Evolutionary conservation across 2,329 filamentous ascomycete genomes (phyloP).

Genomic region (Zymoseptoria pseudotritici): DNA sequence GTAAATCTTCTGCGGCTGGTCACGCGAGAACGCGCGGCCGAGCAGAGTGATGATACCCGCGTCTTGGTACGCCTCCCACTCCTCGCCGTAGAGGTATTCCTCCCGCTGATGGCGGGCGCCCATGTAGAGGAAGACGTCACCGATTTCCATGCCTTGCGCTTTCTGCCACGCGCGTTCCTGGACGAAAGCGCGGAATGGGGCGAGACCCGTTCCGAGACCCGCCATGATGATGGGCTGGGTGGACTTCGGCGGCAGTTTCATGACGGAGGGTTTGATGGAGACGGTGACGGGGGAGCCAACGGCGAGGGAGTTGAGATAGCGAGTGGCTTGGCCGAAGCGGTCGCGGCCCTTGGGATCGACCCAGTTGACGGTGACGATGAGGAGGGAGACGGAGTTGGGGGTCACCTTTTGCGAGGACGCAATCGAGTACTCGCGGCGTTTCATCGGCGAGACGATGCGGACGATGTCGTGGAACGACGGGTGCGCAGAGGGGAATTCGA

Average conservation of each 20-base stretch:
- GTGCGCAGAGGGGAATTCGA: slow-evolving; percentile 83
- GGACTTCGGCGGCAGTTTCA: slow-evolving; percentile 88
- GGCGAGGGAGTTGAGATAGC: slow-evolving; percentile 71
- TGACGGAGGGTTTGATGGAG: slow-evolving; percentile 94
- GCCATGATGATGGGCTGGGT: slow-evolving; percentile 97
- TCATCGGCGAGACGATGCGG: slow-evolving; percentile 81
- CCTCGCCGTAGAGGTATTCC: slow-evolving; percentile 97
- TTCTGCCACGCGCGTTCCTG: slow-evolving; percentile 98
- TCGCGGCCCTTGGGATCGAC: slow-evolving; percentile 79
- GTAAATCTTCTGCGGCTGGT: slow-evolving; percentile 98
- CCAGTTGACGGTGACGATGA: slow-evolving; percentile 98
- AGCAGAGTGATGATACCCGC: slow-evolving; percentile 92
- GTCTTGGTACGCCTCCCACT: slow-evolving; percentile 97
- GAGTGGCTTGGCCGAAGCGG: slow-evolving; percentile 87
- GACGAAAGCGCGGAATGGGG: slow-evolving; percentile 97
- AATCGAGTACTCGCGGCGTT: slow-evolving; percentile 98
- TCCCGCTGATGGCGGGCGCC: slow-evolving; percentile 95
- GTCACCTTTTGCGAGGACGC: slow-evolving; percentile 94
- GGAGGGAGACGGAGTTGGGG: slow-evolving; percentile 79
- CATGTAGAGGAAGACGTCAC: slow-evolving; percentile 89
- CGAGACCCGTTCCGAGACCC: slow-evolving; percentile 92
- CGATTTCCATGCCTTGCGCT: slow-evolving; percentile 92
- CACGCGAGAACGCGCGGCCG: slow-evolving; percentile 88
- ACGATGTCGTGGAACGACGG: slow-evolving; percentile 83
- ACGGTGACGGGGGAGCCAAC: slow-evolving; percentile 76